A percentile compares a stretch with the other conserved stretches of the same genome.
phyloP scores from a whole-genome alignment of 2,329 filamentous ascomycete genomes.

The Chaetoscypha palmicola region DNA sequence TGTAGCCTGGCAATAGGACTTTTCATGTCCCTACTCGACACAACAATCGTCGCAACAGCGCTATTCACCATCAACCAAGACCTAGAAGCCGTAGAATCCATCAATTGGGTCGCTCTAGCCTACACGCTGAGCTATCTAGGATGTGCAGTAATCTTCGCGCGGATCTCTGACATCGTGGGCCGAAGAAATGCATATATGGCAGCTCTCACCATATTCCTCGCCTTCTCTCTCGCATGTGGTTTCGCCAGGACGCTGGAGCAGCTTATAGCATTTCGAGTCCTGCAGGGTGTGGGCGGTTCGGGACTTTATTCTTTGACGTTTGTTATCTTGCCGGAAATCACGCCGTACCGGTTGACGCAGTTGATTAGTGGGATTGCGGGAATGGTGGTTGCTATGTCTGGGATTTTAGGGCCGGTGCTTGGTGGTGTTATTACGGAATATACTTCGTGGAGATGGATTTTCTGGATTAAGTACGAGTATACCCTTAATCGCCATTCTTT shows the following conservation, averaged over 20 bases:
- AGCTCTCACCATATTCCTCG: slow-evolving; percentile 46
- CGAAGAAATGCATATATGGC: slow-evolving; percentile 43
- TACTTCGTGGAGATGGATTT: slow-evolving; percentile 33
- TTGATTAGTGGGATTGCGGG: background rate
- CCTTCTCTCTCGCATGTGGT: slow-evolving; percentile 49
- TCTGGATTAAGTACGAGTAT: slow-evolving; percentile 45
- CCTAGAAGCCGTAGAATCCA: slow-evolving; percentile 37
- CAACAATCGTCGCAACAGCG: slow-evolving; percentile 53
- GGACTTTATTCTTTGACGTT: slow-evolving; percentile 11
- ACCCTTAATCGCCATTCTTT: background rate
- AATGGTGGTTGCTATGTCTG: background rate
- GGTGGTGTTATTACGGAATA: slow-evolving; percentile 12
- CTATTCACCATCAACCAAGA: slow-evolving; percentile 48
- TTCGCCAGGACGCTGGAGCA: slow-evolving; percentile 37
- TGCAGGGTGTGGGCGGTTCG: slow-evolving; percentile 9
- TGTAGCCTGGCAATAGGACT: slow-evolving; percentile 47
- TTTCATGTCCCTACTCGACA: slow-evolving; percentile 54
- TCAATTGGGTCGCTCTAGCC: slow-evolving; percentile 49
- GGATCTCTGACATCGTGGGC: slow-evolving; percentile 48
- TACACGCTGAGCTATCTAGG: slow-evolving; percentile 40
- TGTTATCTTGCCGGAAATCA: slow-evolving; percentile 8
- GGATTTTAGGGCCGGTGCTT: slow-evolving; percentile 22
- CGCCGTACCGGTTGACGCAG: background rate
- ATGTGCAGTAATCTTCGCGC: slow-evolving; percentile 48
- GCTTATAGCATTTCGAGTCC: slow-evolving; percentile 16